Evolutionary conservation across 176 grass and related monocot species (phyloP).

Genomic region (Aegilops speltoides): DNA sequence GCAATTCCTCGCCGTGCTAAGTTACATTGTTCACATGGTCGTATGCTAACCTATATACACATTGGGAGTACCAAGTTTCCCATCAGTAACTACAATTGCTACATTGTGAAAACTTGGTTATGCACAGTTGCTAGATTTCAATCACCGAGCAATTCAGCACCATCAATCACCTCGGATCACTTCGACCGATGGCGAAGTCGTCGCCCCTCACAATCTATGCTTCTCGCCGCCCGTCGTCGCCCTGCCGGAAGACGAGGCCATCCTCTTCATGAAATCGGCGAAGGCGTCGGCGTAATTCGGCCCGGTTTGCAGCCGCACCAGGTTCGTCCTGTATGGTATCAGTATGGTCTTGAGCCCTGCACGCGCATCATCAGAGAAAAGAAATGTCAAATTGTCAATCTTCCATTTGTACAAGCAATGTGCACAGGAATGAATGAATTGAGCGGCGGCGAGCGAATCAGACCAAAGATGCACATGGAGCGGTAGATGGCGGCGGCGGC

Average conservation of each 20-base stretch:
- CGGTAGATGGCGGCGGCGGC: slow-evolving; percentile 65
- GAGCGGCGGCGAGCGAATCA: not conserved
- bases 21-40: not conserved
- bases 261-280: slow-evolving; percentile 65
- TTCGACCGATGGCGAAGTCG: not conserved
- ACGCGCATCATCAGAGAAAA: not conserved
- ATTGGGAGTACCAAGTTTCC: not conserved
- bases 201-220: slow-evolving; percentile 44
- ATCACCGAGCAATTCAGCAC: not conserved
- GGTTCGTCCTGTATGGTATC: slow-evolving; percentile 85
- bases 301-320: slow-evolving; percentile 70
- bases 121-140: slow-evolving; percentile 19
- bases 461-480: slow-evolving; percentile 88
- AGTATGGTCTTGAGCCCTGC: slow-evolving; percentile 87
- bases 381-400: not conserved
- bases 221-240: slow-evolving; percentile 44
- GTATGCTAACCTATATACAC: slow-evolving; percentile 20
- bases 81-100: slow-evolving; percentile 5
- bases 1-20: not conserved
- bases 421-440: not conserved
- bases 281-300: slow-evolving; percentile 51
- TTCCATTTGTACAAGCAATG: not conserved
- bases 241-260: slow-evolving; percentile 51
- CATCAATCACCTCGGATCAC: not conserved
- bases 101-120: slow-evolving; percentile 18